These are phyloP conservation scores for Thermochaetoides thermophila DNA, from an alignment of 495 filamentous ascomycete genomes.

Conservation along the genomic window DNA sequence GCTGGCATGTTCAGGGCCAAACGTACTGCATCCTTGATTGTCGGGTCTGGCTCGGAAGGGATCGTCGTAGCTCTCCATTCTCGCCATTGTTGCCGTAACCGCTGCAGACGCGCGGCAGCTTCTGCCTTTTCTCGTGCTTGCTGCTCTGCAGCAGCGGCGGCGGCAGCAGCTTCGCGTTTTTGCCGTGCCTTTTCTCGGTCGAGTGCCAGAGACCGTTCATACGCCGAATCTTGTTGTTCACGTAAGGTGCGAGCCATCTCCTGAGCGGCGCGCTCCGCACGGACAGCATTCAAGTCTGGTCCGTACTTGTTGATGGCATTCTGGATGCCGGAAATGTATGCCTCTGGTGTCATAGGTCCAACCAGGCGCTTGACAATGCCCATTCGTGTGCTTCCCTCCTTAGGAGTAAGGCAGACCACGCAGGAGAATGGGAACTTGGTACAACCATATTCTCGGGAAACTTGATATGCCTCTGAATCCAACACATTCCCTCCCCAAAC, in stretches of 20 bases:
- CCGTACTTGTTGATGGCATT: slow-evolving; percentile 53
- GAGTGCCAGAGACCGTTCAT: slow-evolving; percentile 75
- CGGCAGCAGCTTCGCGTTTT: slow-evolving; percentile 58
- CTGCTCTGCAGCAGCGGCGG: slow-evolving; percentile 41
- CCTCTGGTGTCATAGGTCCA: slow-evolving; percentile 48
- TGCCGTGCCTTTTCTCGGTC: slow-evolving; percentile 71
- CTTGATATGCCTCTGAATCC: slow-evolving; percentile 88
- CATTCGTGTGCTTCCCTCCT: slow-evolving; percentile 71
- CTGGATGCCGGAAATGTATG: slow-evolving; percentile 58
- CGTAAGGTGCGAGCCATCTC: slow-evolving; percentile 62
- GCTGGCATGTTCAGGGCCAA: slow-evolving; percentile 66
- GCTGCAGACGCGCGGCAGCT: slow-evolving; percentile 41
- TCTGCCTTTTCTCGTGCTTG: slow-evolving; percentile 44
- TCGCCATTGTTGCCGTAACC: slow-evolving; percentile 56
- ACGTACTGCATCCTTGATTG: slow-evolving; percentile 55
- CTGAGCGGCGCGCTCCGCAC: slow-evolving; percentile 57
- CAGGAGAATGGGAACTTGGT: slow-evolving; percentile 85
- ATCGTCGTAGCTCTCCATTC: slow-evolving; percentile 61
- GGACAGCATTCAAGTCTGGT: slow-evolving; percentile 50
- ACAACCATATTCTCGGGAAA: slow-evolving; percentile 63
- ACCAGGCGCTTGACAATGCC: slow-evolving; percentile 61
- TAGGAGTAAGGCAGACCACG: slow-evolving; percentile 68
- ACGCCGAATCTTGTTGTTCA: slow-evolving; percentile 76
- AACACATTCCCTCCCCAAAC: slow-evolving; percentile 85
- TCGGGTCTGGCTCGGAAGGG: slow-evolving; percentile 47